Base-by-base conservation (phyloP, 768 basidiomycete genomes). In the Russula sp. region DNA sequence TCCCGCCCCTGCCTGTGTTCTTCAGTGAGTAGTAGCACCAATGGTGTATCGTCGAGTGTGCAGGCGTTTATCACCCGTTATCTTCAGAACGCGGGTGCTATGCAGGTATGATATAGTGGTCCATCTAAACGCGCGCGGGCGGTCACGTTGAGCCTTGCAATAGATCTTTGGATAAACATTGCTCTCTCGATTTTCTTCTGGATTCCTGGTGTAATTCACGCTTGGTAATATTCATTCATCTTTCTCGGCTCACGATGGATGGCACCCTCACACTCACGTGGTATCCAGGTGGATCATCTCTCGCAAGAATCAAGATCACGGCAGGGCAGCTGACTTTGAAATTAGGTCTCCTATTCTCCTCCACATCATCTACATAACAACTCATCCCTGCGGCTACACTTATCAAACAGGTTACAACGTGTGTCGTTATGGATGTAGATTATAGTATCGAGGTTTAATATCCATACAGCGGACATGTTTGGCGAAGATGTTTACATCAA, bases 151-250 rank as follows among this genome's bases (percentile, higher is more conserved):
- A 32, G 35, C 57, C 20, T 44, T 44, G n/a, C 31, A 18, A 31
- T 57, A 76, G 76, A 77, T 37, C 57, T 78, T 56, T 71, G 70
- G 69, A 75, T 78, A 57, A 79, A 79, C 62, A 70, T 78, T 63
- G 68, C 73, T 0, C 71, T 80, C 11, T 78, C 22, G 75, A 72
- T 70, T 78, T 48, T 27, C 22, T 71, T 80, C 10, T 80, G 77
- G 77, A 75, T 79, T 27, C 79, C 78, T 4, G 78, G 77, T 48
- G 69, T 75, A 14, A 56, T 79, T 16, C 78, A 79, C 44, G 77
- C 78, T 37, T 78, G 75, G 77, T 79, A 62, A 27, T 27, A 27
- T 27, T 27, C 22, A 27, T 27, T 27, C 22, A 27, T 27, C 22
- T 27, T 68, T 27, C 27, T 27, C 27, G 27, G 27, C 27, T 27